Evolutionary conservation across 139 green algal species (phyloP).

Genomic region (Chlorella vulgaris): DNA sequence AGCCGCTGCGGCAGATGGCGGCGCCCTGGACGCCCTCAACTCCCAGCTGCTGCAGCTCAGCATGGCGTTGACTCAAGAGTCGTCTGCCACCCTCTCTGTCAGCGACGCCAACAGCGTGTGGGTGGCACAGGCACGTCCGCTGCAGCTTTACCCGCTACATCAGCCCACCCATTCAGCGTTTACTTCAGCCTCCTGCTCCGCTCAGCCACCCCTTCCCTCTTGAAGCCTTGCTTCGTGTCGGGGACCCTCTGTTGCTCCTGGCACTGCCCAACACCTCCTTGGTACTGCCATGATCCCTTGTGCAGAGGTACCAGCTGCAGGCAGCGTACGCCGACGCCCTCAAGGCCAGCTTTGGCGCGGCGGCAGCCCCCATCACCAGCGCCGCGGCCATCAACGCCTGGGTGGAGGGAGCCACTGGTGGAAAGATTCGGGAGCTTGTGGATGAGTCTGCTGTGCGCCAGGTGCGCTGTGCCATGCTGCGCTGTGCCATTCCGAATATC

Average conservation of each 20-base stretch:
- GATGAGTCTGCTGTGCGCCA: conserved; percentile 17
- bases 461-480: background rate
- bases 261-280: too few relatives aligned
- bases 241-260: too few relatives aligned
- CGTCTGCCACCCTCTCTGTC: conserved; percentile 5
- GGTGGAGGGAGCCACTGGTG: conserved; percentile 32
- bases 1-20: too few relatives aligned
- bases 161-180: too few relatives aligned
- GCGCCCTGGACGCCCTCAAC: conserved; percentile 1
- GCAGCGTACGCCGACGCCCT: background rate
- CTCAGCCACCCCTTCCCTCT: too few relatives aligned
- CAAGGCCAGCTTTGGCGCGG: background rate
- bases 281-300: conserved; percentile 31
- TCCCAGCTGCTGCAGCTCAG: conserved; percentile 1
- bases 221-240: too few relatives aligned
- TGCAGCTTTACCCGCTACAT: too few relatives aligned
- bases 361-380: background rate
- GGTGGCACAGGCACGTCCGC: too few relatives aligned
- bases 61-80: background rate
- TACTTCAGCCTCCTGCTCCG: too few relatives aligned
- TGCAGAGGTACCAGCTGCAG: conserved; percentile 12
- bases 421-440: conserved; percentile 39
- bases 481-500: too few relatives aligned
- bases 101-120: conserved; percentile 38
- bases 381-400: conserved; percentile 34